Evolutionary conservation across 2,329 filamentous ascomycete species (phyloP).

Genomic region (Cladosporium sphaerospermum): DNA sequence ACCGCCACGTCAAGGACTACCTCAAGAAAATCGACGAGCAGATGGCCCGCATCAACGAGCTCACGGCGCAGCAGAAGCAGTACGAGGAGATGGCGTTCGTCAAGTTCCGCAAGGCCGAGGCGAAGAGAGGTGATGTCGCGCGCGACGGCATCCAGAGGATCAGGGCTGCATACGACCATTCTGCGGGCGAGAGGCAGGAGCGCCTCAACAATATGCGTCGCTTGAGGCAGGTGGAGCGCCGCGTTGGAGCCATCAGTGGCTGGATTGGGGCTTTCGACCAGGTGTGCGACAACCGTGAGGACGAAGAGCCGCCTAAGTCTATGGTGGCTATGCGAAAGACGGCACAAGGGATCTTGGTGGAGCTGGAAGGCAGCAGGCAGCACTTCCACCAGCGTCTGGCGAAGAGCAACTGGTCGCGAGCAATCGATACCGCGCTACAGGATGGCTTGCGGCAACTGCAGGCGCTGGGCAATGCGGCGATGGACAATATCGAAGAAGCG

Average conservation of each 20-base stretch:
- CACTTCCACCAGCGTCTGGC: conserved; percentile 81
- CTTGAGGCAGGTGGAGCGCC: conserved; percentile 71
- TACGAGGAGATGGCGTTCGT: conserved; percentile 72
- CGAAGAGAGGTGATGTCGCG: conserved; percentile 70
- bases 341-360: conserved; percentile 78
- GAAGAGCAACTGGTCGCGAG: conserved; percentile 78
- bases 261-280: conserved; percentile 92
- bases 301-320: conserved; percentile 60
- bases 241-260: conserved; percentile 77
- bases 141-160: conserved; percentile 76
- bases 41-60: conserved; percentile 91
- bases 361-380: conserved; percentile 83
- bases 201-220: conserved; percentile 75
- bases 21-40: conserved; percentile 99
- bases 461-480: conserved; percentile 58
- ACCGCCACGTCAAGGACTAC: conserved; percentile 98
- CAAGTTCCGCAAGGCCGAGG: conserved; percentile 85
- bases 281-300: conserved; percentile 66
- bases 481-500: conserved; percentile 57
- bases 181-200: conserved; percentile 69
- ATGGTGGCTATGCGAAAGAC: conserved; percentile 75
- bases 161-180: conserved; percentile 76
- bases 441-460: conserved; percentile 75
- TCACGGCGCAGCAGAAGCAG: conserved; percentile 88
- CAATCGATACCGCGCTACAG: conserved; percentile 79